Percentiles rank a stretch among this genome's conserved stretches.
Evolutionary conservation across 176 grass and related monocot species (phyloP).

Genomic region (Dactylis glomerata): DNA sequence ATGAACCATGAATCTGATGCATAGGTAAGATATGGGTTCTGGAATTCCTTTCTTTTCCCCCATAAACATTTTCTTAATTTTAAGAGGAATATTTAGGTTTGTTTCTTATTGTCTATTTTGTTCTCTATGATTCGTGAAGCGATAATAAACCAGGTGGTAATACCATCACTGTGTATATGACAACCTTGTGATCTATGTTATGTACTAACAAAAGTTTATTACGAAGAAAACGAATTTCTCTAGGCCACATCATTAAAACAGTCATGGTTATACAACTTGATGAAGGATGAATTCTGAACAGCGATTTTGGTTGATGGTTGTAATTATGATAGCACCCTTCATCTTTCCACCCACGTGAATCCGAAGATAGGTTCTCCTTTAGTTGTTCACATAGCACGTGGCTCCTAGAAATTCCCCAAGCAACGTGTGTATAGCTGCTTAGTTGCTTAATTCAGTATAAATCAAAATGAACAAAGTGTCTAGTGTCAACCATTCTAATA

Average conservation of each 20-base stretch:
- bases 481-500: neutral
- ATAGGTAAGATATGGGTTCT: too few species aligned
- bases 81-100: neutral
- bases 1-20: too few species aligned
- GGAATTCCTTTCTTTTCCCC: too few species aligned
- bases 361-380: neutral
- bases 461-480: neutral
- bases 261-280: neutral
- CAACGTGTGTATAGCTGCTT: neutral
- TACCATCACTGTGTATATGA: too few species aligned
- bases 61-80: neutral
- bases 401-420: neutral
- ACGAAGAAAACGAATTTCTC: neutral
- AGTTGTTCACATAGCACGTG: neutral
- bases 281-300: neutral
- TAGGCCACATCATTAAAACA: neutral
- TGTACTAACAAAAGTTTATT: neutral
- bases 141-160: neutral
- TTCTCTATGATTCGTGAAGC: neutral
- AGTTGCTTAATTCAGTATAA: neutral
- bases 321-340: neutral
- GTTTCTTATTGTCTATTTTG: neutral
- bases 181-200: too few species aligned
- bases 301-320: neutral
- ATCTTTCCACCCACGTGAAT: too few species aligned